Base-by-base conservation (phyloP, 2,329 filamentous ascomycete genomes). In the Paecilomyces dactylethromorphus region DNA sequence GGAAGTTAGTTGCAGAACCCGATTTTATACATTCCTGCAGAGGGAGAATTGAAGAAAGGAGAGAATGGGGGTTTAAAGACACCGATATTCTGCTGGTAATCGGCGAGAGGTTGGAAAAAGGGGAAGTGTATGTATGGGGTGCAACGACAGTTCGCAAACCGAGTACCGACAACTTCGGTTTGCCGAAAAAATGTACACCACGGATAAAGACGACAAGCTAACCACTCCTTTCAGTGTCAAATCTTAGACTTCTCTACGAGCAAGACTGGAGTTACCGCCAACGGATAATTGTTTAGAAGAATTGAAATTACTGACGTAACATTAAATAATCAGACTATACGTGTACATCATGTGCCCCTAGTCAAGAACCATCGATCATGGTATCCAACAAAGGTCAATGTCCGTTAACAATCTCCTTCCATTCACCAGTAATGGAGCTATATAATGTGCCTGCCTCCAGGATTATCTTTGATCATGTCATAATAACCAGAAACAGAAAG, bases 401-500 rank as follows among this genome's bases (percentile, higher is more conserved):
- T 45, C 39, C 39, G 39, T 15, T 18, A 45, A 45, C 39, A 18
- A 45, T 45, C 39, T 45, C 39, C 39, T 15, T 21, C 39, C 39
- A 45, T 52, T 52, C 26, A 13, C 50, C 50, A 52, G 26, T n/a
- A 52, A 52, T 29, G 26, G 22, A 52, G 22, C 50, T 52, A 52
- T 52, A 24, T 29, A 52, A 24, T 29, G 11, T 52, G 50, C 15
- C 50, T n/a, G 53, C 58, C 50, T 62, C 45, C 45, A 60, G 22
- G 49, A 53, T 56, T 29, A 51, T 53, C 22, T 49, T 54, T 22
- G 56, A 33, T 58, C 45, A 58, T 31, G 50, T 61, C 62, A 66
- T 58, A 57, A 55, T 62, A 62, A 56, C 66, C 65, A 63, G 56
- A 63, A 64, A 53, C 18, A 33, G 49, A 57, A 57, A 32, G 26